Evolutionary conservation across 2,329 filamentous ascomycete species (phyloP).

Genomic region (Passalora sequoiae): DNA sequence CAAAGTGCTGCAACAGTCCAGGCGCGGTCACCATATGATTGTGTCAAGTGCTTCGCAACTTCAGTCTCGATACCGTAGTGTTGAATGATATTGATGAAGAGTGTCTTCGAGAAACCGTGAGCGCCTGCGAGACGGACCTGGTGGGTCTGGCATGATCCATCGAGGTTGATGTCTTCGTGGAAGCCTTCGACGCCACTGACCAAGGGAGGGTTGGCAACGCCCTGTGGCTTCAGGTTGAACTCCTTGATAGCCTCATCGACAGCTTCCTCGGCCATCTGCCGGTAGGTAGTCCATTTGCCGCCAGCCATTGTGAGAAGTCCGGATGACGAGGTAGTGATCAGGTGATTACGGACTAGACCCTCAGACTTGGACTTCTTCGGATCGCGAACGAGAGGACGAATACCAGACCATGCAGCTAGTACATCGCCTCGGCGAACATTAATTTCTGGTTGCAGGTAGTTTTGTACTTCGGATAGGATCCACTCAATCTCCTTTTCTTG

Average conservation of each 20-base stretch:
- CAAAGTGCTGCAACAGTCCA: conserved; percentile 85
- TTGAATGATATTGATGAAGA: conserved; percentile 93
- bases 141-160: conserved; percentile 77
- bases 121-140: conserved; percentile 75
- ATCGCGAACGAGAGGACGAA: conserved; percentile 78
- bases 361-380: conserved; percentile 81
- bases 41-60: conserved; percentile 80
- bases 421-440: conserved; percentile 79
- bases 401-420: conserved; percentile 85
- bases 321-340: conserved; percentile 72
- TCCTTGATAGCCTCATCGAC: conserved; percentile 72
- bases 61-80: conserved; percentile 89
- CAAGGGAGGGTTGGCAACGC: conserved; percentile 53
- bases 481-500: conserved; percentile 81
- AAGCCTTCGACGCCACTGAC: conserved; percentile 65
- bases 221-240: conserved; percentile 58
- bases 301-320: conserved; percentile 80
- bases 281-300: conserved; percentile 90
- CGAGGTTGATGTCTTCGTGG: conserved; percentile 64
- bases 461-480: conserved; percentile 78
- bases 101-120: conserved; percentile 80
- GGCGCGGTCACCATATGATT: conserved; percentile 85
- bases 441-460: conserved; percentile 78
- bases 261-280: conserved; percentile 86
- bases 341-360: conserved; percentile 80